Evolutionary conservation across 495 filamentous ascomycete genomes (phyloP), one percentile per base, ranked within the genome.

Genomic region (Rusavskia elegans): DNA sequence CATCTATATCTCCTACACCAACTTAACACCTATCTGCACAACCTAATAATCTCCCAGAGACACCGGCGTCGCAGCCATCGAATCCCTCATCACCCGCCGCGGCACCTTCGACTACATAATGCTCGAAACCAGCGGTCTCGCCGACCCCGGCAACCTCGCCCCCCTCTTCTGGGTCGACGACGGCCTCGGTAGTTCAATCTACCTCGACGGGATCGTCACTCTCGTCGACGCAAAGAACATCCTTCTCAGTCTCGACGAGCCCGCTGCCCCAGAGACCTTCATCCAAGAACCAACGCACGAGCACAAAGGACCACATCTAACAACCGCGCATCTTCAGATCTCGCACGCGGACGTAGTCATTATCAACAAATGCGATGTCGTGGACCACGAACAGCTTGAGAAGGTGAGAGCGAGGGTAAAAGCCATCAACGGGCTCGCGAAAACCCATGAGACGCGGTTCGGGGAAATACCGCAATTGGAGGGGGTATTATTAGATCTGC

Each of bases 141-240:
- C 92, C 13, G 92, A 98, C 65, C 92, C 92, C 0, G 92, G 92
- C 5, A 97, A 96, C 58, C 79, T 98, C 42, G 92, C 93, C 2
- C 92, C 93, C 0, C 66, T 97, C 17, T 98, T 98, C 67, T 98
- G 92, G 92, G 80, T 97, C 40, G 92, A 98, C 59, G 89, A 95
- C 46, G 92, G 88, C 13, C 72, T 98, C 27, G 90, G 87, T 2
- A 94, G 88, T 64, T 86, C 81, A 17, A 94, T 98, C 57, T 97
- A 90, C 64, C 79, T 98, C 11, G 92, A 98, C 63, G 92, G 92
- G 16, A 94, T 98, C 48, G 87, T 98, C 40, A 97, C 93, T 3
- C 72, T 98, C 2, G 87, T 97, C 49, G 92, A 98, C 68, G 90
- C 93, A 36, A 89, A 89, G 66, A 96, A 96, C 59, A 84, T 97